Evolutionary conservation across 1,284 basidiomycete genomes (phyloP), one percentile per base, ranked within the genome.

Genomic region (Rhizoctonia solani): DNA sequence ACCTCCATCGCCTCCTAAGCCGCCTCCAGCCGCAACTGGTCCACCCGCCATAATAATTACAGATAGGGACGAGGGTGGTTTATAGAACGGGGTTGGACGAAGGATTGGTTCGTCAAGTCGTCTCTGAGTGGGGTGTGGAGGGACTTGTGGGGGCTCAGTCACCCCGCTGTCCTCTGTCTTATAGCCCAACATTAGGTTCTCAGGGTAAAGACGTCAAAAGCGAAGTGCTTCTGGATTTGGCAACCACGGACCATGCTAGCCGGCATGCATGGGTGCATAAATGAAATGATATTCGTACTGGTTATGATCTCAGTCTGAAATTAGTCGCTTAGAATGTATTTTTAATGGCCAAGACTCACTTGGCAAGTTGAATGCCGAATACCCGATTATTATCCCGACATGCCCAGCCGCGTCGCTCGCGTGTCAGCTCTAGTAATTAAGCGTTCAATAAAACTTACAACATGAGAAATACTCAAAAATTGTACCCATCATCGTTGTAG

Each of bases 1-100:
- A 54, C 47, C 55, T 53, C 67, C 67, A 19, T 44, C 49, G 55
- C 55, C 67, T 21, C 69, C 69, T n/a, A 69, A 42, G 14, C 69
- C 69, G 11, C 39, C 53, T n/a, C 69, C 69, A 16, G 66, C 53
- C 21, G 69, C 54, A 19, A 55, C 66, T 21, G 55, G 54, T 16
- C 69, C 69, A 47, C 69, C 69, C 42, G 66, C 66, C 66, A 68
- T 69, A 23, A n/a, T n/a, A n/a, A n/a, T 50, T 27, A 21, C n/a
- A 41, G 23, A 27, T 30, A 29, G n/a, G 19, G 34, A 41, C 13
- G 50, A 32, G 9, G 8, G 27, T 30, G 34, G 19, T 63, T 25
- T 21, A 5, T 21, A 21, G 13, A 59, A 41, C 11, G 34, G 34
- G 4, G 27, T 23, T 34, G 29, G 42, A 52, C 23, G 44, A 19